These are phyloP conservation scores for Imleria badia DNA, from an alignment of 768 basidiomycete species.

Conservation along the genomic window DNA sequence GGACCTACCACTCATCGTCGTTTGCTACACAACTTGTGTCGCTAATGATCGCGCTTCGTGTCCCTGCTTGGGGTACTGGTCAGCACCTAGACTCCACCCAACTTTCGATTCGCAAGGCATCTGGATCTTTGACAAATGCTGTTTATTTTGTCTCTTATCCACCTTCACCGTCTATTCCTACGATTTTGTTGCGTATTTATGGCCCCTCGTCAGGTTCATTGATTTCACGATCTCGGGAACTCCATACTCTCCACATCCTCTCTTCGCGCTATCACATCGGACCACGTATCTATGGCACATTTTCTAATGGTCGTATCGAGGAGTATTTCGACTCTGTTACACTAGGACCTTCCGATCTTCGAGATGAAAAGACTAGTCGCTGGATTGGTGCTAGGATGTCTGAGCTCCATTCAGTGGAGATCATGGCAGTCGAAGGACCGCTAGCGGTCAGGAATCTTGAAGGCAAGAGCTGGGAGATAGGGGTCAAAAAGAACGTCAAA, in stretches of 20 bases:
- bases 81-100: conserved; percentile 44
- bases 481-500: conserved; percentile 63
- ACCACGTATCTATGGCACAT: conserved; percentile 91
- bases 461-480: conserved; percentile 54
- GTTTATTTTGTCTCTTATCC: conserved; percentile 94
- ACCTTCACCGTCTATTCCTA: conserved; percentile 46
- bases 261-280: conserved; percentile 88
- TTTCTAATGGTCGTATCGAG: conserved; percentile 92
- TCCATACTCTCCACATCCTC: conserved; percentile 85
- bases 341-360: conserved; percentile 73
- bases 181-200: conserved; percentile 88
- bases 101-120: conserved; percentile 74
- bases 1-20: conserved; percentile 59
- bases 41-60: conserved; percentile 51
- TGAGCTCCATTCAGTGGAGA: conserved; percentile 91
- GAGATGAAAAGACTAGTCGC: conserved; percentile 70
- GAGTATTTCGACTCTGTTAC: conserved; percentile 92
- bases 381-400: conserved; percentile 96
- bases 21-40: conserved; percentile 59
- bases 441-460: conserved; percentile 38
- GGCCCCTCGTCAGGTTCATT: conserved; percentile 83
- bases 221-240: conserved; percentile 85
- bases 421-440: conserved; percentile 59
- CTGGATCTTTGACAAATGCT: conserved; percentile 92
- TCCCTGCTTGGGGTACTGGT: conserved; percentile 57